Conservation (phyloP, 2,329 filamentous ascomycete species). For the Incumbomyces delicatus region DNA sequence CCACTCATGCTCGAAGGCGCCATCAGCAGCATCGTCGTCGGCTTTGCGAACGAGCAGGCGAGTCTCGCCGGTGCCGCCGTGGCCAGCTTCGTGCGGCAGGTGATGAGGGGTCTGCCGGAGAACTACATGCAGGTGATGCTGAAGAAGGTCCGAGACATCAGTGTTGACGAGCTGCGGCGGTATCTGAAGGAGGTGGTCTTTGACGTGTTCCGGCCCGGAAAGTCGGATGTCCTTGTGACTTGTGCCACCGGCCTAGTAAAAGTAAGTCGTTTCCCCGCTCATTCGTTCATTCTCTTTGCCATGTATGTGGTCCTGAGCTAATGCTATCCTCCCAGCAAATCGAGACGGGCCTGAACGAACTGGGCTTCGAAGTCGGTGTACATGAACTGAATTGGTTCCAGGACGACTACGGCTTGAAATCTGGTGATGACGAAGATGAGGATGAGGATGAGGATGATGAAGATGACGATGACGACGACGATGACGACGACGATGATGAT, state of each 20-base stretch:
- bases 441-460: constrained; percentile 36
- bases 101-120: constrained; percentile 63
- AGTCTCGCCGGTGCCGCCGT: constrained; percentile 75
- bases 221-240: constrained; percentile 76
- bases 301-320: constrained; percentile 14
- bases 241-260: constrained; percentile 79
- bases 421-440: constrained; percentile 51
- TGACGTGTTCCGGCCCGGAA: constrained; percentile 68
- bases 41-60: constrained; percentile 77
- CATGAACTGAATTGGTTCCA: constrained; percentile 70
- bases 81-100: constrained; percentile 72
- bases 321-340: constrained; percentile 48
- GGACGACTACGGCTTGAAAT: constrained; percentile 77
- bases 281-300: constrained; percentile 8
- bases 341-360: constrained; percentile 60
- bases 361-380: constrained; percentile 69
- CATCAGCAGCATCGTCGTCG: constrained; percentile 78
- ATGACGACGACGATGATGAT: constrained; percentile 38
- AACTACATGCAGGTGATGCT: constrained; percentile 73
- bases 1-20: constrained; percentile 77
- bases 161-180: constrained; percentile 62
- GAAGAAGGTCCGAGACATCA: constrained; percentile 65
- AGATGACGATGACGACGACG: constrained; percentile 38
- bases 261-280: constrained; percentile 45
- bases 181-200: constrained; percentile 67